These are phyloP conservation scores for Phytopythium ostracodes DNA, from an alignment of 352 stramenopile species.

Conservation along the genomic window DNA sequence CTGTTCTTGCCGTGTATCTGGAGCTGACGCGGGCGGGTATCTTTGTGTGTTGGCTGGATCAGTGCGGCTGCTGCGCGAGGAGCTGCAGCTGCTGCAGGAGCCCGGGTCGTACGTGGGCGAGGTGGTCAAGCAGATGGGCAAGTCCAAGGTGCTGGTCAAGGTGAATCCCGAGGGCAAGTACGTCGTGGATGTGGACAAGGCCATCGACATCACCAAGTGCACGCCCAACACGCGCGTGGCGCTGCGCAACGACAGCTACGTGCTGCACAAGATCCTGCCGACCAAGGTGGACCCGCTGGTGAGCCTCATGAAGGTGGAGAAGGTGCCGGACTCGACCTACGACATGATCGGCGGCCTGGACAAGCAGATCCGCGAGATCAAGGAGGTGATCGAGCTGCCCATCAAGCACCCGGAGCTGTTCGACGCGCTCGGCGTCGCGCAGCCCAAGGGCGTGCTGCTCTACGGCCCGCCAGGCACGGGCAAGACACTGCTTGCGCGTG, in stretches of 20 bases:
- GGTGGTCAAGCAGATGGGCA: slow-evolving; percentile 99
- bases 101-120: slow-evolving; percentile 98
- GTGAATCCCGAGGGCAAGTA: slow-evolving; percentile 99
- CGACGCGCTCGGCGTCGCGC: slow-evolving; percentile 96
- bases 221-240: slow-evolving; percentile 99
- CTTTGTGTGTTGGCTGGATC: not conserved
- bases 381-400: slow-evolving; percentile 99
- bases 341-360: slow-evolving; percentile 99
- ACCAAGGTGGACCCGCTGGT: slow-evolving; percentile 96
- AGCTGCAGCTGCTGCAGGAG: slow-evolving; percentile 98
- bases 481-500: slow-evolving; percentile 98
- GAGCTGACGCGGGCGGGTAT: too few relatives aligned
- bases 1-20: too few relatives aligned
- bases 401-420: slow-evolving; percentile 99
- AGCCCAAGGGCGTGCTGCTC: slow-evolving; percentile 95
- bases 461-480: slow-evolving; percentile 97
- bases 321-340: slow-evolving; percentile 99
- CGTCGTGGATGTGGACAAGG: slow-evolving; percentile 99
- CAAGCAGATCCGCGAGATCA: slow-evolving; percentile 99
- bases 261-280: slow-evolving; percentile 99
- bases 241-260: slow-evolving; percentile 99
- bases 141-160: slow-evolving; percentile 99
- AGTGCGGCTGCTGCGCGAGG: slow-evolving; percentile 97
- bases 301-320: slow-evolving; percentile 97
- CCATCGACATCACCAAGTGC: slow-evolving; percentile 94